These are phyloP conservation scores for Cornus suecica DNA, from an alignment of 148 eudicot species.

Conservation along the genomic window DNA sequence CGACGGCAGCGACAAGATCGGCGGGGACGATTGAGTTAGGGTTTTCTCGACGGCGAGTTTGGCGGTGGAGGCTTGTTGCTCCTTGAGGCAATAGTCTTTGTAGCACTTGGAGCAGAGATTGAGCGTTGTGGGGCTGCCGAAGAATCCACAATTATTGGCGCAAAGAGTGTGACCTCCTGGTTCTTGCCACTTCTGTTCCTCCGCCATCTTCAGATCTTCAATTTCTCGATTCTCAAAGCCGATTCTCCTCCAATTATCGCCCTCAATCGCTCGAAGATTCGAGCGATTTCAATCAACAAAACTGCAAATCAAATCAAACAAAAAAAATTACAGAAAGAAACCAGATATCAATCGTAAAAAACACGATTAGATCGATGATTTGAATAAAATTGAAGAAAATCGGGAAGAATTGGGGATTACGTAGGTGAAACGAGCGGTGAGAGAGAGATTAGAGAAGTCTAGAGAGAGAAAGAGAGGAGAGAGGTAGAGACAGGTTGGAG, in stretches of 20 bases:
- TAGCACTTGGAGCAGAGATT: constrained; percentile 47
- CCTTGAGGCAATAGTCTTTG: constrained; percentile 27
- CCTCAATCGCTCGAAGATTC: no score
- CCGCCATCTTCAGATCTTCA: constrained; percentile 16
- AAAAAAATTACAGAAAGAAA: no score
- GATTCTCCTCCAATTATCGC: no score
- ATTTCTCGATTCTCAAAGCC: not conserved
- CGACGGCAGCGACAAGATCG: not conserved
- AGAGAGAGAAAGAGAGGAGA: not conserved
- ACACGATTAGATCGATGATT: not conserved
- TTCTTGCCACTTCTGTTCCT: constrained; percentile 22
- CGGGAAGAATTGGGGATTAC: not conserved
- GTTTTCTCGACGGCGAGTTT: constrained; percentile 22
- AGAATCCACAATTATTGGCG: constrained; percentile 50
- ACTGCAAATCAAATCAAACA: no score
- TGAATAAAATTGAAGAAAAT: not conserved
- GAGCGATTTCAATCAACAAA: no score
- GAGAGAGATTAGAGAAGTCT: not conserved
- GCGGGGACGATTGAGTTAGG: not conserved
- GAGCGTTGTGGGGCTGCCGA: constrained; percentile 33
- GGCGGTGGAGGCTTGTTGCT: constrained; percentile 16
- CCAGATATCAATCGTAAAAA: no score
- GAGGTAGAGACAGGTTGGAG: not conserved
- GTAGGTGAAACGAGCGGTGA: not conserved
- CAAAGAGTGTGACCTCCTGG: constrained; percentile 27